Conservation (phyloP, 495 filamentous ascomycete species). For the Paragyromitra xinjiangensis region DNA sequence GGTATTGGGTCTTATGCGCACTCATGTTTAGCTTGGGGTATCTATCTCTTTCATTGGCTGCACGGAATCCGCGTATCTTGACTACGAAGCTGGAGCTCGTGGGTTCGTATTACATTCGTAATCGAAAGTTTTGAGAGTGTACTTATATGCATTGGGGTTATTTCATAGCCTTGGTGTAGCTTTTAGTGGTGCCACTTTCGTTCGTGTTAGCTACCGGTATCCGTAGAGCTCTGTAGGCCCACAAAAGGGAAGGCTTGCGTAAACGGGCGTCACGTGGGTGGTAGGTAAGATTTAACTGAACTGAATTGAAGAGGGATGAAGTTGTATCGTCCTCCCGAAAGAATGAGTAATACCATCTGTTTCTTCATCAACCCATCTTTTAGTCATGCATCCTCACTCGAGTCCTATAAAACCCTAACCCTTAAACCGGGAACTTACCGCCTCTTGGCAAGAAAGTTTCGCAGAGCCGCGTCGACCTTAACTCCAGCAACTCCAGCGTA, state of each 20-base stretch:
- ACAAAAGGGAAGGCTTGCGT: background rate
- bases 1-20: background rate
- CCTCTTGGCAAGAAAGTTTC: slow-evolving; percentile 33
- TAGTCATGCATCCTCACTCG: slow-evolving; percentile 19
- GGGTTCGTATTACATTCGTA: background rate
- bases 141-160: background rate
- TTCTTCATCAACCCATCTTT: background rate
- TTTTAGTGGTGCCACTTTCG: background rate
- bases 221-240: background rate
- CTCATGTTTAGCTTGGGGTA: background rate
- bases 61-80: background rate
- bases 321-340: too few species aligned
- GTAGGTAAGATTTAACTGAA: background rate
- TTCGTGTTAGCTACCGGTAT: background rate
- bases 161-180: background rate
- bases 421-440: slow-evolving; percentile 21
- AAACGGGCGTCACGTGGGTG: background rate
- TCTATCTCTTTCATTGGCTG: background rate
- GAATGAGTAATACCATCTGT: background rate
- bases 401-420: background rate
- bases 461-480: slow-evolving; percentile 9
- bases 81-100: background rate
- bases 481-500: slow-evolving; percentile 1
- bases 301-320: too few species aligned
- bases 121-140: background rate